Evolutionary conservation across 371 early-diverging fungal species (phyloP), one percentile per base, ranked within the genome.

Genomic region (Rhizopus sp.): DNA sequence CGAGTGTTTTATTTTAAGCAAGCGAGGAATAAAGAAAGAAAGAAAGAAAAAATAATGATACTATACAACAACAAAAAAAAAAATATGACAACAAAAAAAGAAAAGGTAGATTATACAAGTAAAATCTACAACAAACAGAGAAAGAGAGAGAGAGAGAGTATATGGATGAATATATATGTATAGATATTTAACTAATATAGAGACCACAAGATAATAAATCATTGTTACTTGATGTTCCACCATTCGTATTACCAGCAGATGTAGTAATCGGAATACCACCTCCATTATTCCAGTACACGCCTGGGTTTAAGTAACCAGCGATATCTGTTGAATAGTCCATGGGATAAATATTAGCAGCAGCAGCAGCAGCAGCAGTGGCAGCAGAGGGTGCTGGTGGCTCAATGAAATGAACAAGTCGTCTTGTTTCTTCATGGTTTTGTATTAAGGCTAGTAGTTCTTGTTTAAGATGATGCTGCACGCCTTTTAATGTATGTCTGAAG

Each of bases 401-500:
- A 12, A 70, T 50, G 54, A 75, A 75, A 35, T 71, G 77, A 32
- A 73, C 72, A 34, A 73, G 50, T 16, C 77, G 69, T 34, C 70
- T 65, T 29, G 69, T 67, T 32, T 77, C 72, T 49, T 68, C 69
- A 52, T 71, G 66, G n/a, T 65, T 65, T 10, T 67, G 59, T 13
- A 69, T 69, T 44, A 78, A 44, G n/a, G 65, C 54, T 29, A 69
- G 39, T 12, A 80, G 32, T 53, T 86, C 85, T 60, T 78, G 73
- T 62, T 81, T 82, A 47, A 88, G 53, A 6, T 69, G 62, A 34
- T 78, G 72, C 4, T 81, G 69, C 8, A 83, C 54, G 4, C 88
- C 88, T 49, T 83, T 81, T 38, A 89, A 69, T 6, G 88, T 77
- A 55, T 91, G 91, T 42, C 81, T 73, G 52, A 78, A 78, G 61